Evolutionary conservation across 2,329 filamentous ascomycete species (phyloP), one percentile per base, ranked within the genome.

Genomic region (Periglandula ipomoeae): DNA sequence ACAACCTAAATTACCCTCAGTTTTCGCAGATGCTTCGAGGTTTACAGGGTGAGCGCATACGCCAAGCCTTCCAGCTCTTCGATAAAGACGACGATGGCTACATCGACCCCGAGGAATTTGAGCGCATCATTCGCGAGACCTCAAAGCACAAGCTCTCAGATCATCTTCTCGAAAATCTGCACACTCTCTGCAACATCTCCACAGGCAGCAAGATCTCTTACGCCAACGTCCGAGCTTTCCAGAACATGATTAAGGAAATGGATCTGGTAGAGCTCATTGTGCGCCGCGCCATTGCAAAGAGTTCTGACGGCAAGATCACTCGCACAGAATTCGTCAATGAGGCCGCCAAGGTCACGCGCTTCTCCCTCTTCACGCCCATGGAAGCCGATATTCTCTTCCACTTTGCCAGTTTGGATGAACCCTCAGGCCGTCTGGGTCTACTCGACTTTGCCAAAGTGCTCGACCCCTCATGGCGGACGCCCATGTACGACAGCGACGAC

Each of bases 341-440:
- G 72, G 91, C 93, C 10, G 85, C 91, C 40, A 84, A 84, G 55
- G 83, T 93, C 61, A 95, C 91, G 22, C 84, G 93, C 54, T 98
- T 96, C 74, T 94, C 90, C 11, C 80, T 94, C 32, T 96, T 97
- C 70, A 97, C 93, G 0, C 93, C 93, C 11, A 96, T 97, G 89
- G 93, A 98, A 69, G 90, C 91, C 37, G 93, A 98, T 63, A 95
- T 98, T 54, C 80, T 98, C 37, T 98, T 98, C 76, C 93, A 97
- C 71, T 98, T 98, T 67, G 93, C 93, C 52, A 88, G 90, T 53
- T 76, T 97, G 48, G 89, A 96, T 63, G 85, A 93, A 59, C 86
- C 89, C 3, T 91, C 89, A 1, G 93, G 90, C 19, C 80, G 89
- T 44, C 80, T 98, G 1, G 81, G 86, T 27, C 74, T 95, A 40